Conservation (phyloP, 176 grass and related monocot genomes). For the Bolboschoenus planiculmis region DNA sequence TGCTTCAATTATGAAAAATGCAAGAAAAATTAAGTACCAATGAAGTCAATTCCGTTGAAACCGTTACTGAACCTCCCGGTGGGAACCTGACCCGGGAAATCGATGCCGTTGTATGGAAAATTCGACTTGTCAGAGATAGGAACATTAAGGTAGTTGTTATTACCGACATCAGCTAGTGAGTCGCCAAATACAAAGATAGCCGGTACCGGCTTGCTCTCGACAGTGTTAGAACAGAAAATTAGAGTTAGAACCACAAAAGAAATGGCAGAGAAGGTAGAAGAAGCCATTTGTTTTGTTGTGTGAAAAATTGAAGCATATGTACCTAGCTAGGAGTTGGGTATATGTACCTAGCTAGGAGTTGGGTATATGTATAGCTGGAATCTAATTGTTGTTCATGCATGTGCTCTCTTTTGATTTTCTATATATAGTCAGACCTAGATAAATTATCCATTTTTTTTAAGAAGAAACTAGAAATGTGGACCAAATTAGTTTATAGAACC, state of each 20-base stretch:
- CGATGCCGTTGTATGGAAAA: slow-evolving; percentile 25
- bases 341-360: not conserved
- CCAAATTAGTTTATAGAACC: no score
- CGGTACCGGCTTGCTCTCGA: not conserved
- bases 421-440: no score
- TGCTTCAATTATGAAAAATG: not conserved
- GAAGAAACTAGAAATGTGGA: no score
- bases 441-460: no score
- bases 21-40: slow-evolving; percentile 10
- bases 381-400: no score
- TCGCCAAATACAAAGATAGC: slow-evolving; percentile 39
- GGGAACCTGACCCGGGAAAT: slow-evolving; percentile 1
- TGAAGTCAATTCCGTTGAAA: slow-evolving; percentile 24
- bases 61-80: slow-evolving; percentile 38
- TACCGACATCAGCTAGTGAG: slow-evolving; percentile 34
- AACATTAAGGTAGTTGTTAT: slow-evolving; percentile 28
- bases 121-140: not conserved
- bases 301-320: not conserved
- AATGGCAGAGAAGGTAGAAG: not conserved
- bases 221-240: not conserved
- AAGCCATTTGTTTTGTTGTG: slow-evolving; percentile 6
- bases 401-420: no score
- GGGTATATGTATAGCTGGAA: not conserved
- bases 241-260: not conserved
- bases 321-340: not conserved